phyloP scores from a whole-genome alignment of 75 land plant genomes.

The Picea sitchensis region DNA sequence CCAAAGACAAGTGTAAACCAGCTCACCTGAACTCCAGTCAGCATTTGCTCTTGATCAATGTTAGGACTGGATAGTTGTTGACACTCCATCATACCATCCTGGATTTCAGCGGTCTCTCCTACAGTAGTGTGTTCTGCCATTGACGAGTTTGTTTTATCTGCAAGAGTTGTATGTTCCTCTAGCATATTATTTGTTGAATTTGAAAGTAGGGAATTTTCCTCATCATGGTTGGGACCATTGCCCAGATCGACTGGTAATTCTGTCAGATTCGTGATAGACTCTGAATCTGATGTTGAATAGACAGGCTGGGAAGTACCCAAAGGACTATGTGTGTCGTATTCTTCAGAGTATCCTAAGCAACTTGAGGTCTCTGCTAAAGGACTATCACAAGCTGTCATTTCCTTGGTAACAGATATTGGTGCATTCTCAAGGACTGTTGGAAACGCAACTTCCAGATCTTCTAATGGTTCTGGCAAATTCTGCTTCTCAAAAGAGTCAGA shows the following conservation, averaged over 20 bases:
- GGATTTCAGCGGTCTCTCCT: neutral
- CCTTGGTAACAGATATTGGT: neutral
- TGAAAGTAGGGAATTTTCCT: neutral
- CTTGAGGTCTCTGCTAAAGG: neutral
- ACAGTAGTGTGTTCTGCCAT: neutral
- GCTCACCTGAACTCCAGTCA: slow-evolving; percentile 11
- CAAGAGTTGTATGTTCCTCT: neutral
- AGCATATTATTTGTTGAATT: slow-evolving; percentile 4
- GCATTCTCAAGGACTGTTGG: neutral
- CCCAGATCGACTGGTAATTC: neutral
- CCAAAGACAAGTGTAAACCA: neutral
- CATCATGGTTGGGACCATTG: neutral
- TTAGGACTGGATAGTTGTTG: neutral
- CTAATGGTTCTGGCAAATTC: neutral
- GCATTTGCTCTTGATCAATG: neutral
- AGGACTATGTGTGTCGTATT: neutral
- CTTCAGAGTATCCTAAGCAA: neutral
- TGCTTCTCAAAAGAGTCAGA: neutral
- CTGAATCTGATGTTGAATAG: neutral
- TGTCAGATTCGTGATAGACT: neutral
- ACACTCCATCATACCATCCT: neutral
- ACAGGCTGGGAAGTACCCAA: neutral
- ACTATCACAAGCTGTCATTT: neutral
- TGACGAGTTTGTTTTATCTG: neutral
- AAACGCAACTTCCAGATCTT: neutral